phyloP scores from a whole-genome alignment of 1,284 basidiomycete species.

The Pholiota adiposa region DNA sequence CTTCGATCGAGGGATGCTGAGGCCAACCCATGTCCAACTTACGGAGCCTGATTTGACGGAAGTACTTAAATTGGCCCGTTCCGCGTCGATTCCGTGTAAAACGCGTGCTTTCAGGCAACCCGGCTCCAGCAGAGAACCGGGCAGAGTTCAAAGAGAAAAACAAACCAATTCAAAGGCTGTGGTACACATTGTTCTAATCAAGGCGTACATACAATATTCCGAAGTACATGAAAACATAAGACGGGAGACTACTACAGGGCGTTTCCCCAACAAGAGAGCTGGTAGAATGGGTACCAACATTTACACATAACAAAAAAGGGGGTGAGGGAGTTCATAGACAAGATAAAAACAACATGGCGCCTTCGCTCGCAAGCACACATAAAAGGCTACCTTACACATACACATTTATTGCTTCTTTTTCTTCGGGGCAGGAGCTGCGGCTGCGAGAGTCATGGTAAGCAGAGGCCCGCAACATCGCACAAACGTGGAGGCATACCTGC shows the following conservation, averaged over 20 bases:
- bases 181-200: background rate
- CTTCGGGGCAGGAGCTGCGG: constrained; percentile 30
- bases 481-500: constrained; percentile 13
- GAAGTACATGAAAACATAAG: constrained; percentile 5
- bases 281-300: constrained; percentile 6
- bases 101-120: too few species aligned
- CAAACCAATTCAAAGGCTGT: background rate
- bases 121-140: too few species aligned
- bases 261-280: background rate
- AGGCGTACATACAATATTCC: background rate
- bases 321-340: background rate
- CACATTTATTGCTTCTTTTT: constrained; percentile 37
- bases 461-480: background rate
- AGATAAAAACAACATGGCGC: background rate
- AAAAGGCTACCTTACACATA: background rate
- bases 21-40: too few species aligned
- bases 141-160: too few species aligned
- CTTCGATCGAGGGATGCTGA: too few species aligned
- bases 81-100: too few species aligned
- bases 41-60: too few species aligned
- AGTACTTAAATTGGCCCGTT: too few species aligned
- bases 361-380: background rate
- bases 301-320: constrained; percentile 1
- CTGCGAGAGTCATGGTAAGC: background rate
- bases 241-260: background rate